Base-by-base conservation (phyloP, 495 filamentous ascomycete genomes). In the Daldinia decipiens region DNA sequence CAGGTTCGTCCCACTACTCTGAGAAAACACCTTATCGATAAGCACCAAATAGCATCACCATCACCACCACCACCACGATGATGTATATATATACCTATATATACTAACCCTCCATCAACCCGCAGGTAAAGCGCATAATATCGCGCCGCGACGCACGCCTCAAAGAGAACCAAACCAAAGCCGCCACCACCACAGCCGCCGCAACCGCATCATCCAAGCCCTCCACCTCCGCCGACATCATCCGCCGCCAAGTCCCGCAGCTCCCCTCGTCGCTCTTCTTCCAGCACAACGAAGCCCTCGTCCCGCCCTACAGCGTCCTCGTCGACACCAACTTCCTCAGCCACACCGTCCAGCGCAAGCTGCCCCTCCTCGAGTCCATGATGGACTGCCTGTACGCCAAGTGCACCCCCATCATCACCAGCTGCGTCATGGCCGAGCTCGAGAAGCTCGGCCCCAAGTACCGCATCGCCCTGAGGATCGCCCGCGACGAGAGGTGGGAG, bases 281-380 rank as follows among this genome's bases (percentile, higher is more conserved):
- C 82, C 87, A 93, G 71, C 92, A 94, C 83, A 99, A 99, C 81
- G 91, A 91, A 52, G 91, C 93, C 29, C 88, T 99, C 57, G 87
- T 90, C 21, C 95, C 95, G 1, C 93, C 93, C n/a, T 97, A 97
- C 84, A 87, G 84, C 13, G 87, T 96, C 40, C 88, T 96, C 43
- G 85, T 91, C 68, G 93, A 97, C 81, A 97, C 94, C 81, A 98
- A 98, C 78, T 99, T 99, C 77, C 87, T 98, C 57, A 92, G 89
- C 40, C 93, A 96, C 78, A 94, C 93, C 4, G 93, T 98, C 29
- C 91, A 94, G 69, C 87, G 89, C 69, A 99, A 99, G 81, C 87
- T 97, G 15, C 92, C 95, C 26, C 82, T 99, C 4, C 86, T 97
- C 7, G 88, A 94, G 62, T 87, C 90, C 12, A 91, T 97, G 86